A percentile compares a stretch with the other conserved stretches of the same genome.
phyloP scores from a whole-genome alignment of 495 filamentous ascomycete genomes.

The Chaetomium tenue region DNA sequence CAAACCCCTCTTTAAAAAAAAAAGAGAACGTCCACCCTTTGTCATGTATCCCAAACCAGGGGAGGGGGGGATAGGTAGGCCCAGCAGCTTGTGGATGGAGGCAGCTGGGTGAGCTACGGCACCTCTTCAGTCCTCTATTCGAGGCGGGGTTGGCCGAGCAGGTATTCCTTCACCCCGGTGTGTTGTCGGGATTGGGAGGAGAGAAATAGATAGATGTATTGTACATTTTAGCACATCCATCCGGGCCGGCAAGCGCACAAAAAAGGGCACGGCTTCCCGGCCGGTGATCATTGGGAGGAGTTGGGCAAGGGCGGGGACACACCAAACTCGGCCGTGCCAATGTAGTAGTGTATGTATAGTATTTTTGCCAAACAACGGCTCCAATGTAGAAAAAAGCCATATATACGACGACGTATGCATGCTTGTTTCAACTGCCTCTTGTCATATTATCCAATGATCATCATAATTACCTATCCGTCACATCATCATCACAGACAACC shows the following conservation, averaged over 20 bases:
- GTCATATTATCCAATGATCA: no score
- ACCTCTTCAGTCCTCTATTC: no score
- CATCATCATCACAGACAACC: no score
- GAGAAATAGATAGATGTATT: not conserved
- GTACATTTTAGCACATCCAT: constrained; percentile 14
- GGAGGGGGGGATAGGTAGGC: not conserved
- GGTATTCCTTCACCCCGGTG: no score
- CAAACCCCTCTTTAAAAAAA: not conserved
- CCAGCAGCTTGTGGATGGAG: no score
- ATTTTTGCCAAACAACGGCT: constrained; percentile 12
- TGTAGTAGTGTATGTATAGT: constrained; percentile 23
- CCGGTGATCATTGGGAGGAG: constrained; percentile 9
- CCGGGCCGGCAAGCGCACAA: not conserved
- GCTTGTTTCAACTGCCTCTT: not conserved
- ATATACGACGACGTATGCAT: not conserved
- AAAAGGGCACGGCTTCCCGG: constrained; percentile 4
- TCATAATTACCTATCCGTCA: not conserved
- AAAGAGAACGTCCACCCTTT: no score
- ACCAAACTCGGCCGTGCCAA: not conserved
- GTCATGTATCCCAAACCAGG: not conserved
- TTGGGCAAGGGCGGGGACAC: not conserved
- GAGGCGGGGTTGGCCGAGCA: no score
- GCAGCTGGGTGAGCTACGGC: no score
- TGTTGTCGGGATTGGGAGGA: no score
- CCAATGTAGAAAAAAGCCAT: constrained; percentile 18